Base-by-base conservation (phyloP, 148 eudicot species). In the Camellia granthamiana region DNA sequence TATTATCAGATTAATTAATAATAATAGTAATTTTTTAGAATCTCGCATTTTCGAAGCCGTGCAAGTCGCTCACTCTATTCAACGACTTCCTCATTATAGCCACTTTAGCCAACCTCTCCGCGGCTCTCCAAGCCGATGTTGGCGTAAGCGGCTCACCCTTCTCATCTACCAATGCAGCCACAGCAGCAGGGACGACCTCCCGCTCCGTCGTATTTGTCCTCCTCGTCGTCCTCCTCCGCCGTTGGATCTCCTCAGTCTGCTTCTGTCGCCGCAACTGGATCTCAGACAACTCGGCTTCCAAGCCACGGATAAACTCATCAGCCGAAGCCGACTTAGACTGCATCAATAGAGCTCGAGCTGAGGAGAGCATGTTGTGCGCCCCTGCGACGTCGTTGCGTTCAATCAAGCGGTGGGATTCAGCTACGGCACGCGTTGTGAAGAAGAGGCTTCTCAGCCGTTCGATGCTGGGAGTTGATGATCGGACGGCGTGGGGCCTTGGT, bases 21-120 rank as follows among this genome's bases (percentile, higher is more conserved):
- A 56, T 10, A 56, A 15, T 3, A 30, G 16, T 3, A 11, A 7
- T 43, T 4, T 41, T 6, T 21, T 76, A 96, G 85, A 96, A 96
- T 69, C 99, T 92, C 51, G 99, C 99, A 64, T 94, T 89, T 83
- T 96, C 99, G 69, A 96, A 96, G 85, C 99, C 99, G 85, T 96
- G 99, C 79, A 96, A 88, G 85, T 96, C 99, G 84, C 99, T 91
- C 73, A 92, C 97, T 59, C 92, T 84, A 52, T 93, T 95, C 76
- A 90, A 64, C 60, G 97, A 88, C 90, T 95, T 92, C 60, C 93
- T 90, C 97, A 93, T 92, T 1, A 90, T 84, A 0, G 99, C 99
- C n/a, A 95, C 91, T 55, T 95, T 95, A 78, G 99, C 99, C 62
- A 95, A 92, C 77, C 92, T 87, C 85, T 94, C 98, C 43, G 98